These are phyloP conservation scores for Aspergillus cejpii DNA, from an alignment of 2,329 filamentous ascomycete species.

Conservation along the genomic window DNA sequence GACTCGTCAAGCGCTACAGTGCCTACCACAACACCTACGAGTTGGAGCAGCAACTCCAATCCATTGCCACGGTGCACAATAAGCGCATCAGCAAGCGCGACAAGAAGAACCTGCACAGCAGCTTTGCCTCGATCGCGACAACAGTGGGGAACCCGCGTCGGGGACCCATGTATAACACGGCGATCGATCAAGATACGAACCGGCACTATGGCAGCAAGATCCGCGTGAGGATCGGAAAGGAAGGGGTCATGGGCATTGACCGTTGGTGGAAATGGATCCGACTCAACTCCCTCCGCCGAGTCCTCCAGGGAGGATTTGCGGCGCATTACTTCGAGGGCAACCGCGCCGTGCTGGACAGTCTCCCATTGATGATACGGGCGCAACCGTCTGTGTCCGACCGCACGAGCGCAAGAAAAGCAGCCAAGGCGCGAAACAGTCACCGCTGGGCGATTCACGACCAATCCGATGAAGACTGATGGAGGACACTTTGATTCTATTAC, in stretches of 20 bases:
- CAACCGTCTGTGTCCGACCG: slow-evolving; percentile 21
- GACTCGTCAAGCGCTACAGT: slow-evolving; percentile 57
- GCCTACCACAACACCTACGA: slow-evolving; percentile 59
- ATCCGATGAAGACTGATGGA: slow-evolving; percentile 24
- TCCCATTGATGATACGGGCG: slow-evolving; percentile 45
- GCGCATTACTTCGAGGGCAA: slow-evolving; percentile 57
- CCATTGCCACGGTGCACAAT: slow-evolving; percentile 54
- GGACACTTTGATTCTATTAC: not conserved
- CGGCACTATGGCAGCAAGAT: slow-evolving; percentile 56
- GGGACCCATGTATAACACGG: slow-evolving; percentile 60
- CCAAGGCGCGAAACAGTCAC: slow-evolving; percentile 23
- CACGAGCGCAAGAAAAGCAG: slow-evolving; percentile 21
- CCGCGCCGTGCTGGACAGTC: slow-evolving; percentile 52
- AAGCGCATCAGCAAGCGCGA: slow-evolving; percentile 61
- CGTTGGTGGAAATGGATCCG: slow-evolving; percentile 68
- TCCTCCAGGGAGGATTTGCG: slow-evolving; percentile 57
- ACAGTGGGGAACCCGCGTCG: slow-evolving; percentile 60
- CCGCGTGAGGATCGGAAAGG: slow-evolving; percentile 52
- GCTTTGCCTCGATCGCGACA: slow-evolving; percentile 60
- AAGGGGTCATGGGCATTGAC: slow-evolving; percentile 58
- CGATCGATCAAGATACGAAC: slow-evolving; percentile 55
- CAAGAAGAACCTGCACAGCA: slow-evolving; percentile 58
- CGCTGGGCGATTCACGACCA: slow-evolving; percentile 25
- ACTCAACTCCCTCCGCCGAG: slow-evolving; percentile 54
- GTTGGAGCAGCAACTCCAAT: slow-evolving; percentile 53